Evolutionary conservation across 176 grass and related monocot genomes (phyloP), one percentile per base, ranked within the genome.

Genomic region (Triticum urartu): DNA sequence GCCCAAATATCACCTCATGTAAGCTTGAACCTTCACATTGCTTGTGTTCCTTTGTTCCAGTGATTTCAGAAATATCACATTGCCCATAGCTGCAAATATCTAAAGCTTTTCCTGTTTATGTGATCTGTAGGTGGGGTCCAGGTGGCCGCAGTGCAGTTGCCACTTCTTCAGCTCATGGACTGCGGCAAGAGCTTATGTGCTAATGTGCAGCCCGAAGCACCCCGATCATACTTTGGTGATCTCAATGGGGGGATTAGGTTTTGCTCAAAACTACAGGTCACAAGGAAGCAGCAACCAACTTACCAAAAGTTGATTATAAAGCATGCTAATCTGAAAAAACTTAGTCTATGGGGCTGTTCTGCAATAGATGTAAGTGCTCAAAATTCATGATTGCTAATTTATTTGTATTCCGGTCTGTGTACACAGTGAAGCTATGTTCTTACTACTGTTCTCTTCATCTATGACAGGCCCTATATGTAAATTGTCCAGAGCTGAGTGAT

Each of bases 321-420:
- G 66, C 97, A 99, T 80, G 73, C 35, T 21, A 68, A 34, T 86
- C 73, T 96, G 56, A 99, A 86, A 63, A 94, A 91, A 75, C 88
- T 99, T 13, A 99, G 92, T 79, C 90, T 99, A 9, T 99, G 97
- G 97, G 93, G 88, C 9, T 96, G 97, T 68, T 96, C 97, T 47
- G 92, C 74, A 20, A 84, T 96, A 39, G 90, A 96, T 78, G 94
- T 94, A 85, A 94, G 88, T 83, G 24, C 61, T 26, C 1, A 45
- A 34, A 86, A 86, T 45, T 68, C 63, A 15, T 5, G 8, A n/a
- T 22, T 39, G 5, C 54, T 62, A n/a, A 70, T 11, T 14, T 17
- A 1, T 79, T 45, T 26, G 12, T 56, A 14, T 63, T 79, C 32
- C 67, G 14, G 81, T 76, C 54, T 40, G 35, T 9, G 7, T 4